Evolutionary conservation across 2,329 filamentous ascomycete species (phyloP).

Genomic region (Scortechinia acanthostroma): DNA sequence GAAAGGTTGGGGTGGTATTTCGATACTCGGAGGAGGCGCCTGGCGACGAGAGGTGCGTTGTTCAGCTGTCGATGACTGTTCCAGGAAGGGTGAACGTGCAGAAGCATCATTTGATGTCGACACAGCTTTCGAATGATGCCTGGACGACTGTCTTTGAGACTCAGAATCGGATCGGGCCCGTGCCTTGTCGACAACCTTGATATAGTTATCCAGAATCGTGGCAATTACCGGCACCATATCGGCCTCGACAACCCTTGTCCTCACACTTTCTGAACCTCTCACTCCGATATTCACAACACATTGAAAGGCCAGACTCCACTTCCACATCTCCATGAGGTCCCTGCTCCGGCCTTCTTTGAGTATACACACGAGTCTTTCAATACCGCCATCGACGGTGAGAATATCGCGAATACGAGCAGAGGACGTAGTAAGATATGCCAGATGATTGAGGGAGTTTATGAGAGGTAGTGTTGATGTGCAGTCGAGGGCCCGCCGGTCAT

Average conservation of each 20-base stretch:
- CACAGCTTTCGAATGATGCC: neutral
- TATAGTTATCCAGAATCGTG: slow-evolving; percentile 96
- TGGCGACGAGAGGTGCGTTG: slow-evolving; percentile 66
- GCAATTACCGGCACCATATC: slow-evolving; percentile 99
- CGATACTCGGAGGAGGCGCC: slow-evolving; percentile 76
- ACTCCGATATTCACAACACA: slow-evolving; percentile 99
- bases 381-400: slow-evolving; percentile 94
- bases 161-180: slow-evolving; percentile 79
- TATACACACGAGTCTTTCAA: slow-evolving; percentile 93
- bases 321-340: slow-evolving; percentile 99
- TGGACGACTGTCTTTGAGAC: slow-evolving; percentile 57
- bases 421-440: slow-evolving; percentile 95
- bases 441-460: slow-evolving; percentile 97
- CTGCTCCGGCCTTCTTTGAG: slow-evolving; percentile 94
- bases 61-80: slow-evolving; percentile 26
- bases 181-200: slow-evolving; percentile 88
- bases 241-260: slow-evolving; percentile 91
- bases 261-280: slow-evolving; percentile 84
- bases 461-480: slow-evolving; percentile 95
- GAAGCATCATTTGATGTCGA: slow-evolving; percentile 33
- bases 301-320: slow-evolving; percentile 98
- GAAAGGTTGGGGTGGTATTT: slow-evolving; percentile 55
- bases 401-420: slow-evolving; percentile 97
- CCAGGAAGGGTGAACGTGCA: slow-evolving; percentile 43
- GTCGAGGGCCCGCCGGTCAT: slow-evolving; percentile 92